These are phyloP conservation scores for Agaricus subrufescens DNA, from an alignment of 768 basidiomycete species.

Conservation along the genomic window DNA sequence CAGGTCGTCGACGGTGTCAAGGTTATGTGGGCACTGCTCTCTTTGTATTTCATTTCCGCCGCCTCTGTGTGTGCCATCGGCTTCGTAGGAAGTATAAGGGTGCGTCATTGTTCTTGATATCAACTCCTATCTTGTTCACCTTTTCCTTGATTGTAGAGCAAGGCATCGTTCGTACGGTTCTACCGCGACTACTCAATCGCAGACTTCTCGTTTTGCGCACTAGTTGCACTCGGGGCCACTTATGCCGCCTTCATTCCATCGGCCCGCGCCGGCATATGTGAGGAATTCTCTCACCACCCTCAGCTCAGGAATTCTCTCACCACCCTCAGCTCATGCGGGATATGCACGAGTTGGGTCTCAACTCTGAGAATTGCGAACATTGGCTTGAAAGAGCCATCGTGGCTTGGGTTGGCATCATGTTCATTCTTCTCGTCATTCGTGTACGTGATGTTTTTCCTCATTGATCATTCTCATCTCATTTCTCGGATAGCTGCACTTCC, in stretches of 20 bases:
- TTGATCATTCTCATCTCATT: constrained; percentile 1
- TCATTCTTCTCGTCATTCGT: constrained; percentile 59
- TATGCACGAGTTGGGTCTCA: constrained; percentile 67
- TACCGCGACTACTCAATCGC: constrained; percentile 82
- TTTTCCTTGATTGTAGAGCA: constrained; percentile 35
- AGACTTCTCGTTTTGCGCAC: constrained; percentile 66
- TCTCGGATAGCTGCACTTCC: constrained; percentile 60
- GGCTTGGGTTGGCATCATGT: constrained; percentile 52
- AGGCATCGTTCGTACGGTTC: constrained; percentile 63
- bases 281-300: constrained; percentile 70
- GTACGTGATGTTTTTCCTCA: constrained; percentile 35
- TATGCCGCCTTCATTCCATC: constrained; percentile 55
- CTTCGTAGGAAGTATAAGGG: constrained; percentile 65
- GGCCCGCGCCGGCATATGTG: constrained; percentile 60
- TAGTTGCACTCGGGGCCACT: constrained; percentile 50
- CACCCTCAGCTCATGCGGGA: constrained; percentile 73
- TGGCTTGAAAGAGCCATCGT: constrained; percentile 69
- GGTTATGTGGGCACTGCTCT: constrained; percentile 58
- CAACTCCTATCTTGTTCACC: constrained; percentile 4
- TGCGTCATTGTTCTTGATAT: constrained; percentile 22
- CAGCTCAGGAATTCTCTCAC: constrained; percentile 67
- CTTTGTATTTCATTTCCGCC: constrained; percentile 62
- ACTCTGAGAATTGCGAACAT: constrained; percentile 75
- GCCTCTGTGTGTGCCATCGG: constrained; percentile 62
- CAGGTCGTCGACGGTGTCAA: constrained; percentile 35